Conservation (phyloP, 352 stramenopile species). For the Phytophthora cajani region DNA sequence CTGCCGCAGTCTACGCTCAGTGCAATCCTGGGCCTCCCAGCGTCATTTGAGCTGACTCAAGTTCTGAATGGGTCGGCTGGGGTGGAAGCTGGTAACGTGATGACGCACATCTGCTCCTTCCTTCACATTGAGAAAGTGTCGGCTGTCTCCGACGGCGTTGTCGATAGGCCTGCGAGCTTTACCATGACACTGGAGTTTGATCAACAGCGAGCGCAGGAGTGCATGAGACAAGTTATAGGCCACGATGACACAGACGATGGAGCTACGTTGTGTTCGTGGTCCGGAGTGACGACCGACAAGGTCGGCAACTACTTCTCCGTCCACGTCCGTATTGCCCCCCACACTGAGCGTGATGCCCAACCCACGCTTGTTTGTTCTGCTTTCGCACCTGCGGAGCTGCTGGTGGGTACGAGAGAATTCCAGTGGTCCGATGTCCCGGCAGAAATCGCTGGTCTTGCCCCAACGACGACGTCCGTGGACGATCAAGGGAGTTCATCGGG, state of each 20-base stretch:
- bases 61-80: not conserved
- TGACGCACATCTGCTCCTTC: conserved; percentile 54
- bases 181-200: conserved; percentile 25
- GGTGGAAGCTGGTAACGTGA: conserved; percentile 15
- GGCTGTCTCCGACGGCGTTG: conserved; percentile 16
- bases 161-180: conserved; percentile 10
- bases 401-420: conserved; percentile 20
- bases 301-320: conserved; percentile 25
- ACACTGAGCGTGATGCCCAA: not conserved
- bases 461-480: not conserved
- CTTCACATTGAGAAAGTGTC: conserved; percentile 34
- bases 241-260: not conserved
- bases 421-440: conserved; percentile 20
- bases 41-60: conserved; percentile 2
- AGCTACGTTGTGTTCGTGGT: conserved; percentile 14
- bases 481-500: not conserved
- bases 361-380: conserved; percentile 30
- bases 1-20: conserved; percentile 8
- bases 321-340: conserved; percentile 11
- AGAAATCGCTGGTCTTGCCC: conserved; percentile 11
- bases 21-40: conserved; percentile 23
- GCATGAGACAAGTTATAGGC: conserved; percentile 13
- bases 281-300: conserved; percentile 5
- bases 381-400: conserved; percentile 30
- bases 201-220: conserved; percentile 9